These are phyloP conservation scores for Chrysanthemum seticuspe DNA, from an alignment of 129 eudicot species.

Conservation along the genomic window DNA sequence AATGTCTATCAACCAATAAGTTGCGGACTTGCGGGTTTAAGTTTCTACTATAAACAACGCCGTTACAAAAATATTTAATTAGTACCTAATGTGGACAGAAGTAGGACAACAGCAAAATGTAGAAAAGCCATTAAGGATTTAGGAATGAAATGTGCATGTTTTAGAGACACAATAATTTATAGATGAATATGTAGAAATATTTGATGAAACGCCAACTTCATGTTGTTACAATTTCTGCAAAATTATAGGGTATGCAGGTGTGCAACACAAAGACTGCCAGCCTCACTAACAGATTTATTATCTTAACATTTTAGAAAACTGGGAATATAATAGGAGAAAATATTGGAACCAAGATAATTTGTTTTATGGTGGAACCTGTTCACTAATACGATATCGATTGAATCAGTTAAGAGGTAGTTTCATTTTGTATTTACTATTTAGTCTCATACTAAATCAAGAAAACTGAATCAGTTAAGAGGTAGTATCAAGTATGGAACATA, in stretches of 20 bases:
- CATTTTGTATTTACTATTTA: no score
- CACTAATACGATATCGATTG: no score
- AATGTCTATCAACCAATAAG: no score
- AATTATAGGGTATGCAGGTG: constrained; percentile 16
- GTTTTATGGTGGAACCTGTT: not conserved
- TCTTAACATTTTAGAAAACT: not conserved
- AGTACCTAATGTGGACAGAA: constrained; percentile 29
- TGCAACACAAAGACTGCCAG: constrained; percentile 32
- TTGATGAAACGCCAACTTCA: constrained; percentile 13
- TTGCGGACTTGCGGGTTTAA: not conserved
- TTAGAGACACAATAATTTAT: constrained; percentile 19
- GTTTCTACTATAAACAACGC: not conserved
- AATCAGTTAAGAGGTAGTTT: no score
- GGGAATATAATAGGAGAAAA: not conserved
- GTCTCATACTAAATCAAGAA: no score
- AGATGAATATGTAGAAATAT: constrained; percentile 5
- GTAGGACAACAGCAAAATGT: constrained; percentile 15
- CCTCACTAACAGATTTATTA: not conserved
- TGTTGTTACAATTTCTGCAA: constrained; percentile 3
- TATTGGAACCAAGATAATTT: not conserved
- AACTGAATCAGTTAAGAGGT: no score
- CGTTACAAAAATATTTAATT: not conserved
- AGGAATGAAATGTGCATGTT: constrained; percentile 2
- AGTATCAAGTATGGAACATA: no score
- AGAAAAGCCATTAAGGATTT: constrained; percentile 20